Conservation (phyloP, 345 rosid genomes). For the Populus nigra region DNA sequence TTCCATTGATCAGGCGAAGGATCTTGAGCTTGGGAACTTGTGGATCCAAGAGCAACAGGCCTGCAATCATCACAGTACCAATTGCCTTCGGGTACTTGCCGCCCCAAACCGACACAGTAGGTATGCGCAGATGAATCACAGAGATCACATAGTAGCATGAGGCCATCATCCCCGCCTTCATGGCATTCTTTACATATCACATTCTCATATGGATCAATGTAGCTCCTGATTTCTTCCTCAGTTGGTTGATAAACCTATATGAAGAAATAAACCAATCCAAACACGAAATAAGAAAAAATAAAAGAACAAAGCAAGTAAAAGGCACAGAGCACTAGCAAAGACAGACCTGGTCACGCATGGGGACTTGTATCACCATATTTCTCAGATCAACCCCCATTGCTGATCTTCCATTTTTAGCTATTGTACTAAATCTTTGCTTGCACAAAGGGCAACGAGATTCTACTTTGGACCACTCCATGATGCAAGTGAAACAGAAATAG, state of each 20-base stretch:
- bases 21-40: slow-evolving; percentile 56
- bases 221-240: slow-evolving; percentile 96
- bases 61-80: slow-evolving; percentile 98
- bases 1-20: slow-evolving; percentile 52
- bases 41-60: slow-evolving; percentile 74
- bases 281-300: slow-evolving; percentile 6
- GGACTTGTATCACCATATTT: slow-evolving; percentile 63
- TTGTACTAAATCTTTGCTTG: slow-evolving; percentile 85
- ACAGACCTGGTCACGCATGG: slow-evolving; percentile 92
- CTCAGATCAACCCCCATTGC: slow-evolving; percentile 73
- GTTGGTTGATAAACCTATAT: slow-evolving; percentile 90
- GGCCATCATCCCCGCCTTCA: slow-evolving; percentile 95
- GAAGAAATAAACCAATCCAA: slow-evolving; percentile 17
- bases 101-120: slow-evolving; percentile 90
- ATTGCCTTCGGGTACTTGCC: slow-evolving; percentile 94
- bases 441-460: slow-evolving; percentile 98
- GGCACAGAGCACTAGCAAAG: slow-evolving; percentile 4
- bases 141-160: slow-evolving; percentile 91
- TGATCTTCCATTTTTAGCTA: slow-evolving; percentile 77
- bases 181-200: slow-evolving; percentile 91
- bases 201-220: slow-evolving; percentile 88
- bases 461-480: slow-evolving; percentile 96
- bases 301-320: background rate
- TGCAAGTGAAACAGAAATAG: slow-evolving; percentile 94
- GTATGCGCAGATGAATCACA: slow-evolving; percentile 99